Conservation (phyloP, 805 yeast genomes). For the Myxozyma monticola region DNA sequence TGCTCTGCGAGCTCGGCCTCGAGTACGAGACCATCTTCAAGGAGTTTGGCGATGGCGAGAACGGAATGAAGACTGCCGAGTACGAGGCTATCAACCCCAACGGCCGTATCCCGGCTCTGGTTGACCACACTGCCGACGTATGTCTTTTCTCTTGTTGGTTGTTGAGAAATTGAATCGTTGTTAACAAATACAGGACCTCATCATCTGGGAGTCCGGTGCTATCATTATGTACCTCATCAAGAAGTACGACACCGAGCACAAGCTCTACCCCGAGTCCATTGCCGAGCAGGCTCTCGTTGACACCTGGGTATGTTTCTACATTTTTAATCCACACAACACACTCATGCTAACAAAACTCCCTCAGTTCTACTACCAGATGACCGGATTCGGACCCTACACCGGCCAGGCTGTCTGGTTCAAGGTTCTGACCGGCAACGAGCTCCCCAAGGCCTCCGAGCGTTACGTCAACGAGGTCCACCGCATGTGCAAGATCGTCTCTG, state of each 20-base stretch:
- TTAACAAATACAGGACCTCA: slow-evolving; percentile 22
- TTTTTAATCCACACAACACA: neutral
- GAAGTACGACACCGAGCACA: slow-evolving; percentile 51
- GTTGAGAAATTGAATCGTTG: no score
- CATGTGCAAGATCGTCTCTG: slow-evolving; percentile 83
- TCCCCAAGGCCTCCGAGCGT: slow-evolving; percentile 80
- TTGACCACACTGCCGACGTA: slow-evolving; percentile 27
- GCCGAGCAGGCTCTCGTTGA: slow-evolving; percentile 31
- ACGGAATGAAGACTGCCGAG: slow-evolving; percentile 53
- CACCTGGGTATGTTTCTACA: slow-evolving; percentile 22
- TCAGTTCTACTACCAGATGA: slow-evolving; percentile 28
- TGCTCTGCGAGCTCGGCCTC: slow-evolving; percentile 77
- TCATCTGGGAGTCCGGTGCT: slow-evolving; percentile 91
- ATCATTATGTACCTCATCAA: slow-evolving; percentile 74
- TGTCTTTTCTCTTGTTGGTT: no score
- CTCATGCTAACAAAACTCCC: neutral
- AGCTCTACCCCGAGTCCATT: slow-evolving; percentile 28
- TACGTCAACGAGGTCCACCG: slow-evolving; percentile 84
- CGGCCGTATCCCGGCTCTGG: slow-evolving; percentile 62
- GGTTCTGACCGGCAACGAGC: slow-evolving; percentile 75
- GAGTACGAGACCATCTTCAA: slow-evolving; percentile 59
- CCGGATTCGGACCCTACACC: slow-evolving; percentile 38
- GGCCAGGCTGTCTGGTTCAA: slow-evolving; percentile 89
- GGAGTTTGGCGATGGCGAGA: slow-evolving; percentile 47
- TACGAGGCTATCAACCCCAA: slow-evolving; percentile 59